Evolutionary conservation across 352 stramenopile genomes (phyloP).

Genomic region (Peronospora destructor): DNA sequence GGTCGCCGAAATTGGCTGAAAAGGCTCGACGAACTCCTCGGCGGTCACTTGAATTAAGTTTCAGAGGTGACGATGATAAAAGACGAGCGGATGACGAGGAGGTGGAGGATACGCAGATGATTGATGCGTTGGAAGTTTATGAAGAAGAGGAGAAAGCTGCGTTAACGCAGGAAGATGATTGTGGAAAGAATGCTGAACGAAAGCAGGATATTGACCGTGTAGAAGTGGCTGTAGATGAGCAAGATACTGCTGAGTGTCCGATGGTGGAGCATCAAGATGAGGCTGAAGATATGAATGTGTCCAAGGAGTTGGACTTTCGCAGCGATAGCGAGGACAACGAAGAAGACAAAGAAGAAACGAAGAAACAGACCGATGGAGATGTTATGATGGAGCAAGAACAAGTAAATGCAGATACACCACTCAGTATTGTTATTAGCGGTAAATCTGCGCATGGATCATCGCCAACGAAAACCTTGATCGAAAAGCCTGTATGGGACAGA

Average conservation of each 20-base stretch:
- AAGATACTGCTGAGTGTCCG: slow-evolving; percentile 4
- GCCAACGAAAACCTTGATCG: slow-evolving; percentile 3
- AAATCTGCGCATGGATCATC: slow-evolving; percentile 1
- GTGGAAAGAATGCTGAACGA: slow-evolving; percentile 4
- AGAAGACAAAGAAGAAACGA: slow-evolving; percentile 18
- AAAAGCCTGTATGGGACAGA: slow-evolving; percentile 9
- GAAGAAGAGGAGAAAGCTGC: slow-evolving; percentile 9
- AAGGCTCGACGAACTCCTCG: slow-evolving; percentile 21
- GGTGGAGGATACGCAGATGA: slow-evolving; percentile 28
- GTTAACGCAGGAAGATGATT: neutral
- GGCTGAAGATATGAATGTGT: slow-evolving; percentile 30
- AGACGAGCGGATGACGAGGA: slow-evolving; percentile 19
- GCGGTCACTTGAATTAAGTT: slow-evolving; percentile 24
- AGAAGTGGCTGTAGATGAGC: slow-evolving; percentile 3
- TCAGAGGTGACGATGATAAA: slow-evolving; percentile 25
- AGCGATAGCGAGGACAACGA: slow-evolving; percentile 31
- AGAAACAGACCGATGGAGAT: slow-evolving; percentile 11
- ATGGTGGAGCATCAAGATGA: slow-evolving; percentile 21
- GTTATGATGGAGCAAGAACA: slow-evolving; percentile 7
- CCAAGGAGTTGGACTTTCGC: slow-evolving; percentile 35
- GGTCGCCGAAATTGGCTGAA: slow-evolving; percentile 15
- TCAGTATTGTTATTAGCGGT: neutral
- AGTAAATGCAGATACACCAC: neutral
- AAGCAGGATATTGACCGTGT: slow-evolving; percentile 1
- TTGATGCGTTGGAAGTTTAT: slow-evolving; percentile 14